Evolutionary conservation across 176 grass and related monocot genomes (phyloP).

Genomic region (Ensete ventricosum): DNA sequence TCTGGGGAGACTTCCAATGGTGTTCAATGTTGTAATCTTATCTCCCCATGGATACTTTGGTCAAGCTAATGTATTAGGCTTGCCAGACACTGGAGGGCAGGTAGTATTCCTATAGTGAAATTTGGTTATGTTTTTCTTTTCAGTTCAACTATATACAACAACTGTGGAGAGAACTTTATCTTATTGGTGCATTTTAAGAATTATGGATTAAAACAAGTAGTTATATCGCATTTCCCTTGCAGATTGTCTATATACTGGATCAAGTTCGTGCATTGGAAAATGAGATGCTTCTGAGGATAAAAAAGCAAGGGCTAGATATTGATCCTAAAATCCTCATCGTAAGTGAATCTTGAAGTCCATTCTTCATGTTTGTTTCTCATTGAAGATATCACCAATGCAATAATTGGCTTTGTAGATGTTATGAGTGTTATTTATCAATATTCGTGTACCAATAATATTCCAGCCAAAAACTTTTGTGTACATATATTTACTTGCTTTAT

Average conservation of each 20-base stretch:
- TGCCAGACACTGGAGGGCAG: conserved; percentile 97
- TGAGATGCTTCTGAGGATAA: conserved; percentile 89
- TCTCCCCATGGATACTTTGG: conserved; percentile 96
- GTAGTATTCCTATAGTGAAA: conserved; percentile 21
- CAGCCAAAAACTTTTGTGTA: not conserved
- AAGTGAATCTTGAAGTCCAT: conserved; percentile 20
- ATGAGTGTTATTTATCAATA: not conserved
- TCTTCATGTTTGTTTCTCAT: not conserved
- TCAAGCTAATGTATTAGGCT: conserved; percentile 94
- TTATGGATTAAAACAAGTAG: no score
- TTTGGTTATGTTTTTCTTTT: not conserved
- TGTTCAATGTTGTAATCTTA: conserved; percentile 92
- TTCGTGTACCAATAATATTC: not conserved
- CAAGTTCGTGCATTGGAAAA: conserved; percentile 94
- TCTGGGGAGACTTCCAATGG: conserved; percentile 92
- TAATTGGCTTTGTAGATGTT: not conserved
- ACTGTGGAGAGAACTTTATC: not conserved
- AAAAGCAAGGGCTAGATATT: conserved; percentile 81
- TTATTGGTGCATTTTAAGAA: not conserved
- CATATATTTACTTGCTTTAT: not conserved
- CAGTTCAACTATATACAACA: not conserved
- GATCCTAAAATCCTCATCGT: conserved; percentile 92
- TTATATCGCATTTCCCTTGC: not conserved
- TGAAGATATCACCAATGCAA: not conserved
- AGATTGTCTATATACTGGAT: conserved; percentile 98